These are phyloP conservation scores for Pseudomonodictys pantanalensis DNA, from an alignment of 495 filamentous ascomycete genomes.

Conservation along the genomic window DNA sequence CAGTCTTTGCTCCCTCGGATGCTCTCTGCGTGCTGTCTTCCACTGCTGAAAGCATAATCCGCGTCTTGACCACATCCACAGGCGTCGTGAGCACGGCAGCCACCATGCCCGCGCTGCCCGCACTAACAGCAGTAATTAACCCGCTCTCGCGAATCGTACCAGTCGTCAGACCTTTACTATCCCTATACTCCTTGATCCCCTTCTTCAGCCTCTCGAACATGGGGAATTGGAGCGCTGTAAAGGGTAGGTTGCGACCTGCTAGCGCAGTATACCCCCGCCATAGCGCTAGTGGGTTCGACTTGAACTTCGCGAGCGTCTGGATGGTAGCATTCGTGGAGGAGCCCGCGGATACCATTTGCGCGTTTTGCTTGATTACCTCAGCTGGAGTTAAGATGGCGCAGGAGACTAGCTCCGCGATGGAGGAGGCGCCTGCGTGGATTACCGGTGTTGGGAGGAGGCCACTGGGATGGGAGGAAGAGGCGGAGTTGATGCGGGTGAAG, in stretches of 20 bases:
- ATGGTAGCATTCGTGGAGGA: constrained; percentile 47
- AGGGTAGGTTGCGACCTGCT: constrained; percentile 76
- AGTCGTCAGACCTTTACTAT: constrained; percentile 32
- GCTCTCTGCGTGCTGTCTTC: constrained; percentile 46
- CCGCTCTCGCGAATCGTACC: constrained; percentile 58
- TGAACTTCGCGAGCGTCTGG: constrained; percentile 55
- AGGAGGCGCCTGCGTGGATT: constrained; percentile 69
- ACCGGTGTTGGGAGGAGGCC: constrained; percentile 57
- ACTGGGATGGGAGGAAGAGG: constrained; percentile 32
- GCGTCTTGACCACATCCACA: constrained; percentile 79
- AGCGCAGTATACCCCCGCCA: constrained; percentile 80
- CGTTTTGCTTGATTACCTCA: constrained; percentile 91
- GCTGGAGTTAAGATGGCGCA: constrained; percentile 84
- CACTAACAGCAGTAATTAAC: constrained; percentile 65
- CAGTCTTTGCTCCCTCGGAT: constrained; percentile 14
- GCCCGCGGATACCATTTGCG: constrained; percentile 61
- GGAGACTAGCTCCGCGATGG: constrained; percentile 71
- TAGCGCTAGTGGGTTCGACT: constrained; percentile 55
- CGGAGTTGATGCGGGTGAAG: constrained; percentile 48
- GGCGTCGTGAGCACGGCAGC: constrained; percentile 75
- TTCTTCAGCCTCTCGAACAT: constrained; percentile 69
- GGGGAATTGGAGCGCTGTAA: constrained; percentile 84
- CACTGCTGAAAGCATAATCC: constrained; percentile 57
- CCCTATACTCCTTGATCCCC: constrained; percentile 43
- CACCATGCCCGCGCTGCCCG: constrained; percentile 64